These are phyloP conservation scores for Evansstolkia leycettana DNA, from an alignment of 495 filamentous ascomycete genomes.

Conservation along the genomic window DNA sequence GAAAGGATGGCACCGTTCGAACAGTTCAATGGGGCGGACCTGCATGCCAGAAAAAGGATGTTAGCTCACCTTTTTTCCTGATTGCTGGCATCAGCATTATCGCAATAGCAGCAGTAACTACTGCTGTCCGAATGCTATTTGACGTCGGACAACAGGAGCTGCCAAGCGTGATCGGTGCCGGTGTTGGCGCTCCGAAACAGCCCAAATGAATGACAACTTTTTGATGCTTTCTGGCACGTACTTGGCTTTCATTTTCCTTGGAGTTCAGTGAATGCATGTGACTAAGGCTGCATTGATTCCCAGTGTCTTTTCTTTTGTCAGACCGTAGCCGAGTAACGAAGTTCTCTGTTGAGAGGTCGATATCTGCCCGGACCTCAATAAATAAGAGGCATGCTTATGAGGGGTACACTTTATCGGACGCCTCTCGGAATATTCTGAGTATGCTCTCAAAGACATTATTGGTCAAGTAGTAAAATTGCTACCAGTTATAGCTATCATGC, in stretches of 20 bases:
- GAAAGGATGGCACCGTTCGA: slow-evolving; percentile 32
- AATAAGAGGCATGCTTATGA: too few species aligned
- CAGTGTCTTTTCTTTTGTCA: too few species aligned
- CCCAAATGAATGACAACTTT: slow-evolving; percentile 14
- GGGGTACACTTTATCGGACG: too few species aligned
- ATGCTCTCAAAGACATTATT: too few species aligned
- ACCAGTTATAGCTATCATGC: too few species aligned
- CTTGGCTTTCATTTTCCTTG: slow-evolving; percentile 1
- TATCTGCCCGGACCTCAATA: too few species aligned
- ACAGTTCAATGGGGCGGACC: slow-evolving; percentile 65
- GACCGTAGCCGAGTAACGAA: too few species aligned
- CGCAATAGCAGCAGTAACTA: slow-evolving; percentile 45
- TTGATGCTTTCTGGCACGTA: background rate
- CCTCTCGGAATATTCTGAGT: too few species aligned
- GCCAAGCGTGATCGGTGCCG: slow-evolving; percentile 78
- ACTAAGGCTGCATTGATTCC: too few species aligned
- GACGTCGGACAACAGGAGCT: slow-evolving; percentile 67
- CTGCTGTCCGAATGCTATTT: slow-evolving; percentile 64
- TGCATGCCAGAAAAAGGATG: slow-evolving; percentile 84
- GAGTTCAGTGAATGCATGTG: too few species aligned
- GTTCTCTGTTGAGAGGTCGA: too few species aligned
- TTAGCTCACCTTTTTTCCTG: slow-evolving; percentile 79
- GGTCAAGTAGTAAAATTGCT: too few species aligned
- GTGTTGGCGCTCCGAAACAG: slow-evolving; percentile 51
- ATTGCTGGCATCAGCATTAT: slow-evolving; percentile 57